Conservation (phyloP, 177 flowering plant genomes). For the Tripterygium wilfordii region DNA sequence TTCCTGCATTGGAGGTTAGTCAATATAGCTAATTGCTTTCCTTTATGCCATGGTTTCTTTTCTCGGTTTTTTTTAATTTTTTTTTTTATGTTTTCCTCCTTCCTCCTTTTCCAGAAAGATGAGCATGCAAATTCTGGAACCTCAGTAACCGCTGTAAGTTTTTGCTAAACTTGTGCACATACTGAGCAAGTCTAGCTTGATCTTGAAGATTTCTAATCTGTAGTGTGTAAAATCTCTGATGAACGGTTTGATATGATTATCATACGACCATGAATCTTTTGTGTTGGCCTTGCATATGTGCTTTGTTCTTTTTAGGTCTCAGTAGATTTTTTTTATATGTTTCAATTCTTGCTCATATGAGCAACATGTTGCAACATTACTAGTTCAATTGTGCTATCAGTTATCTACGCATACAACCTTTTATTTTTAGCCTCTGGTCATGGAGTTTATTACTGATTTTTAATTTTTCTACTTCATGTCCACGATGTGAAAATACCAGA, state of each 20-base stretch:
- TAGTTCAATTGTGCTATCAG: no score
- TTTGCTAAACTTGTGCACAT: constrained; percentile 1
- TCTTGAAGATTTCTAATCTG: background rate
- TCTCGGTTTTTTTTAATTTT: background rate
- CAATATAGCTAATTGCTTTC: background rate
- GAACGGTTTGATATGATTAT: background rate
- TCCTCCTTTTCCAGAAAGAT: constrained; percentile 35
- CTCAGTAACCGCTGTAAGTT: constrained; percentile 45
- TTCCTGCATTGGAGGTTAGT: constrained; percentile 56
- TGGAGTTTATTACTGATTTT: background rate
- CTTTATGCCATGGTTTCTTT: constrained; percentile 6
- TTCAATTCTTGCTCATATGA: no score
- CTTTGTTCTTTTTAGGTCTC: no score
- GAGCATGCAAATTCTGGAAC: constrained; percentile 31
- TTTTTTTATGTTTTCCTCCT: constrained; percentile 5
- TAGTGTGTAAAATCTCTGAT: background rate
- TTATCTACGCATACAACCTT: no score
- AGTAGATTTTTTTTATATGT: no score
- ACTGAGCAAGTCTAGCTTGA: background rate
- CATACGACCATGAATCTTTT: background rate
- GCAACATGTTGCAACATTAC: no score
- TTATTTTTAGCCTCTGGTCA: background rate
- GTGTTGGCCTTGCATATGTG: background rate
- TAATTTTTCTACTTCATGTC: constrained; percentile 1
- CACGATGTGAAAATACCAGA: constrained; percentile 28